Conservation (phyloP, 2,329 filamentous ascomycete genomes). For the Neodidymelliopsis sp. region DNA sequence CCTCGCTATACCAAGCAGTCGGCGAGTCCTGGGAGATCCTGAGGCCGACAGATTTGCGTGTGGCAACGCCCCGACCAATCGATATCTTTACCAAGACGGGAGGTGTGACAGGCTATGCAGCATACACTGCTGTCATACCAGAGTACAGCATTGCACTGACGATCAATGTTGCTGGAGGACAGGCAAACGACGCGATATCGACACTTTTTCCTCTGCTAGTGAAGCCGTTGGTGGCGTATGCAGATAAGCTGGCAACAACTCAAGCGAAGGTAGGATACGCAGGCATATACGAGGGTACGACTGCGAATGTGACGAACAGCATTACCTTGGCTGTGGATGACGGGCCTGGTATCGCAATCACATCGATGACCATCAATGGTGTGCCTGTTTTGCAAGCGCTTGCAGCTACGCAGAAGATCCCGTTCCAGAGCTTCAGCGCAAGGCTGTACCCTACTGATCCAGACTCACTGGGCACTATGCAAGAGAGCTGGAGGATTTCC, state of each 20-base stretch:
- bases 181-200: constrained; percentile 16
- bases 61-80: constrained; percentile 28
- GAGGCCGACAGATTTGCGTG: constrained; percentile 25
- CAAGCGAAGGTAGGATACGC: constrained; percentile 30
- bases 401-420: constrained; percentile 15
- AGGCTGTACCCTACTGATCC: constrained; percentile 33
- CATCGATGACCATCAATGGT: constrained; percentile 24
- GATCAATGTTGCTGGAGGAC: constrained; percentile 30
- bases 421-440: constrained; percentile 21
- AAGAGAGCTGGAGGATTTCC: constrained; percentile 29
- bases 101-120: constrained; percentile 32
- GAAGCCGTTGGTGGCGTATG: constrained; percentile 27
- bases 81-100: constrained; percentile 37
- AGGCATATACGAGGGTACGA: constrained; percentile 24
- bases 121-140: constrained; percentile 29
- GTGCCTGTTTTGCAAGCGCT: constrained; percentile 24
- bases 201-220: constrained; percentile 23
- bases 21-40: constrained; percentile 41
- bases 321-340: constrained; percentile 26
- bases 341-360: constrained; percentile 33
- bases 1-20: constrained; percentile 31
- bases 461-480: constrained; percentile 21
- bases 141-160: constrained; percentile 35
- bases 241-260: constrained; percentile 27
- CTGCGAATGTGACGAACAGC: constrained; percentile 1